These are phyloP conservation scores for Fonsecaea pedrosoi DNA, from an alignment of 2,329 filamentous ascomycete species.

Conservation along the genomic window DNA sequence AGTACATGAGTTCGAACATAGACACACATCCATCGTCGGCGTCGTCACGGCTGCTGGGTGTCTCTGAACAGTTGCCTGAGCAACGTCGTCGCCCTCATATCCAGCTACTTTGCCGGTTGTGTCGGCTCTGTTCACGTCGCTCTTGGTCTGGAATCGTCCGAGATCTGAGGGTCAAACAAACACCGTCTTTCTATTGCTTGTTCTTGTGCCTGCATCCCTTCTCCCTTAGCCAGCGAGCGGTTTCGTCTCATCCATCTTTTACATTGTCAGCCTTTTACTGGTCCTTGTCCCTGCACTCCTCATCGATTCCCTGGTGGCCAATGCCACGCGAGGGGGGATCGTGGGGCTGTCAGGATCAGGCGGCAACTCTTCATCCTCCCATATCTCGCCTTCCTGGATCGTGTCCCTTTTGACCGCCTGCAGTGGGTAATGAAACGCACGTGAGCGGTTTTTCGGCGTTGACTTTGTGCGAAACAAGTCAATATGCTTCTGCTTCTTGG, in stretches of 20 bases:
- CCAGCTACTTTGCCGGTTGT: not conserved
- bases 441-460: constrained; percentile 21
- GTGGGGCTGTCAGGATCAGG: constrained; percentile 11
- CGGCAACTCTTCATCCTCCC: constrained; percentile 22
- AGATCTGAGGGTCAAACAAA: not conserved
- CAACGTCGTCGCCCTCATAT: not conserved
- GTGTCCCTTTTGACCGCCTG: constrained; percentile 17
- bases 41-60: not conserved
- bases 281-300: constrained; percentile 1
- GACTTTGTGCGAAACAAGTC: constrained; percentile 31
- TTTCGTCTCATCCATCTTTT: not conserved
- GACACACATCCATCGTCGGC: not conserved
- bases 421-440: constrained; percentile 30
- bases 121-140: not conserved
- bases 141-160: not conserved
- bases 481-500: constrained; percentile 19
- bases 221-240: not conserved
- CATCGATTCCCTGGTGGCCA: constrained; percentile 3
- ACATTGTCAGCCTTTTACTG: constrained; percentile 18
- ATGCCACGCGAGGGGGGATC: constrained; percentile 4
- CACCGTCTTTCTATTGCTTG: not conserved
- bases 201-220: not conserved
- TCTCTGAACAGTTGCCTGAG: not conserved
- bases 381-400: constrained; percentile 9
- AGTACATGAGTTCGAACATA: constrained; percentile 2